Conservation (phyloP, 169 alveolate genomes). For the Plasmodium berghei region DNA sequence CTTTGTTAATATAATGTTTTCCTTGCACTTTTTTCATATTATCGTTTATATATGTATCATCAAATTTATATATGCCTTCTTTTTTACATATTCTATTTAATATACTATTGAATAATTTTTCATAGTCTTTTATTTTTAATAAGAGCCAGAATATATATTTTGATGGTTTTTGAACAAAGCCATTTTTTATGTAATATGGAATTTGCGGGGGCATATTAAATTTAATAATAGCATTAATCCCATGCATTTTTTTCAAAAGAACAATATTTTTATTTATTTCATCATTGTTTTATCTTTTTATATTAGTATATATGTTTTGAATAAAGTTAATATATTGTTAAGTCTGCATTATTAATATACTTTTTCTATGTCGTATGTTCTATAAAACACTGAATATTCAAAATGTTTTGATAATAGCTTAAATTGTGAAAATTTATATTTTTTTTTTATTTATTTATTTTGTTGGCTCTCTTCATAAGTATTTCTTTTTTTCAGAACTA, state of each 20-base stretch:
- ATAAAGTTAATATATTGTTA: neutral
- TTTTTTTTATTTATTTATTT: neutral
- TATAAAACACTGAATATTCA: neutral
- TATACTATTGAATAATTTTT: neutral
- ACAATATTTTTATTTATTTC: conserved; percentile 12
- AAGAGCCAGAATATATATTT: neutral
- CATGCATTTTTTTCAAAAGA: conserved; percentile 31
- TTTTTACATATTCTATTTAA: too few relatives aligned
- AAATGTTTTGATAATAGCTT: neutral
- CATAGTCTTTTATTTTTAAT: conserved; percentile 8
- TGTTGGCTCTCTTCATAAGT: too few relatives aligned
- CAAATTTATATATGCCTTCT: neutral
- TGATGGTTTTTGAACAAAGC: conserved; percentile 4
- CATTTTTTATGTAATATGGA: neutral
- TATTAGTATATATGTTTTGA: neutral
- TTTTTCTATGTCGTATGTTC: neutral
- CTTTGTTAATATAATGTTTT: too few relatives aligned
- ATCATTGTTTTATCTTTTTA: neutral
- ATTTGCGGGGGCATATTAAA: conserved; percentile 7
- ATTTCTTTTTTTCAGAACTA: neutral
- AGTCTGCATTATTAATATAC: neutral
- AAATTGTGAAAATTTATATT: neutral
- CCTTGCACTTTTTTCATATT: neutral
- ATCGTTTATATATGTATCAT: neutral
- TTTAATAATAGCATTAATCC: conserved; percentile 3